phyloP scores from a whole-genome alignment of 495 filamentous ascomycete genomes.

The Penicillium goetzii region DNA sequence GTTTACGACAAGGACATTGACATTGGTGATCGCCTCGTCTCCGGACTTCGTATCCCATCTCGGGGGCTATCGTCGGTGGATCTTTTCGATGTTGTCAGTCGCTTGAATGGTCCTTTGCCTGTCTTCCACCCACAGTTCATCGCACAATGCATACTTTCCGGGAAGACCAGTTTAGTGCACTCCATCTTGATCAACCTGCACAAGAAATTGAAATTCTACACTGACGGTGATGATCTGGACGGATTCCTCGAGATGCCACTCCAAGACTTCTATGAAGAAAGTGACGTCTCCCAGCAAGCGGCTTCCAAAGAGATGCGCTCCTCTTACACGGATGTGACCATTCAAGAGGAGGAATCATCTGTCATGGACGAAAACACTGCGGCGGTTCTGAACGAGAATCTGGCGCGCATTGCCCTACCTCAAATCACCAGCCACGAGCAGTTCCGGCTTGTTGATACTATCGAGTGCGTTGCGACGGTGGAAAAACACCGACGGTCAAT shows the following conservation, averaged over 20 bases:
- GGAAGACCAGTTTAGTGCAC: constrained; percentile 75
- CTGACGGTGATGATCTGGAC: constrained; percentile 81
- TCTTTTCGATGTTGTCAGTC: constrained; percentile 78
- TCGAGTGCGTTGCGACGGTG: constrained; percentile 85
- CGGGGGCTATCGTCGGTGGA: constrained; percentile 56
- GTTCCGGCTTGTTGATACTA: constrained; percentile 81
- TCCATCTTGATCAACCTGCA: constrained; percentile 74
- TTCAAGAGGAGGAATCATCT: constrained; percentile 61
- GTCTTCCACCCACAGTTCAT: constrained; percentile 94
- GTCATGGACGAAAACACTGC: constrained; percentile 76
- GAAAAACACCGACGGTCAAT: constrained; percentile 89
- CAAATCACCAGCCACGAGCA: constrained; percentile 88
- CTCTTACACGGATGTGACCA: constrained; percentile 55
- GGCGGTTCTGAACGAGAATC: constrained; percentile 69
- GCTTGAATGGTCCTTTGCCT: constrained; percentile 85
- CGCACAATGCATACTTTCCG: constrained; percentile 82
- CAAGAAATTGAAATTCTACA: constrained; percentile 78
- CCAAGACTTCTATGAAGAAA: constrained; percentile 68
- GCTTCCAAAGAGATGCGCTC: constrained; percentile 57
- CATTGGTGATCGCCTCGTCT: constrained; percentile 62
- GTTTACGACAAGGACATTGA: constrained; percentile 77
- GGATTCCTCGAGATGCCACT: constrained; percentile 74
- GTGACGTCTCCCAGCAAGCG: constrained; percentile 47
- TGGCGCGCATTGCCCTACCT: constrained; percentile 75
- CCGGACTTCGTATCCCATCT: constrained; percentile 64